Percentiles rank a stretch among this genome's conserved stretches.
phyloP scores from a whole-genome alignment of 306 rosid species.

The Lathyrus aphaca region DNA sequence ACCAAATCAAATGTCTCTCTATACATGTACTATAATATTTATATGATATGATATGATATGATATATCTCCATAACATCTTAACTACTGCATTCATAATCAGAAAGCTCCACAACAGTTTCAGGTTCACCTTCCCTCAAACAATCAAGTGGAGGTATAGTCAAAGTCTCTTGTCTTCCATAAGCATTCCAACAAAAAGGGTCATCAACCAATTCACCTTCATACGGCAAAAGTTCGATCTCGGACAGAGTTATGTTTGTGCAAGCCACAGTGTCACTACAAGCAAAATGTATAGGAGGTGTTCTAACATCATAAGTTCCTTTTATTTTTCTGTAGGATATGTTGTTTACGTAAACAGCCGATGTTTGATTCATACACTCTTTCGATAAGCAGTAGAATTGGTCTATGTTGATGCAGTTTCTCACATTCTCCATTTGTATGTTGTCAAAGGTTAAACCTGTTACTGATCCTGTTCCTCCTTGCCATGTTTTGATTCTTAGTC shows the following conservation, averaged over 20 bases:
- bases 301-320: constrained; percentile 90
- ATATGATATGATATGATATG: not conserved
- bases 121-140: constrained; percentile 81
- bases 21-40: constrained; percentile 12
- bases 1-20: constrained; percentile 25
- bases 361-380: constrained; percentile 76
- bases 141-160: constrained; percentile 84
- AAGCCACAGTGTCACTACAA: constrained; percentile 81
- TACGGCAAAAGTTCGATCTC: constrained; percentile 83
- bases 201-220: constrained; percentile 77
- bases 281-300: constrained; percentile 93
- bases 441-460: constrained; percentile 57
- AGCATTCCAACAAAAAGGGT: constrained; percentile 97
- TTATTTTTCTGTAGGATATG: constrained; percentile 65
- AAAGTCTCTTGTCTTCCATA: constrained; percentile 76
- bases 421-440: constrained; percentile 88
- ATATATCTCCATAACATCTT: constrained; percentile 3
- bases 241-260: constrained; percentile 84
- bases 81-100: constrained; percentile 51
- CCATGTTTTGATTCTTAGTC: constrained; percentile 93
- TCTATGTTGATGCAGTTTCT: constrained; percentile 80
- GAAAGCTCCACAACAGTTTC: constrained; percentile 47
- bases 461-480: constrained; percentile 94
- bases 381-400: constrained; percentile 81
- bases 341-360: constrained; percentile 78